phyloP scores from a whole-genome alignment of 768 basidiomycete genomes.

The Russula olivacea region DNA sequence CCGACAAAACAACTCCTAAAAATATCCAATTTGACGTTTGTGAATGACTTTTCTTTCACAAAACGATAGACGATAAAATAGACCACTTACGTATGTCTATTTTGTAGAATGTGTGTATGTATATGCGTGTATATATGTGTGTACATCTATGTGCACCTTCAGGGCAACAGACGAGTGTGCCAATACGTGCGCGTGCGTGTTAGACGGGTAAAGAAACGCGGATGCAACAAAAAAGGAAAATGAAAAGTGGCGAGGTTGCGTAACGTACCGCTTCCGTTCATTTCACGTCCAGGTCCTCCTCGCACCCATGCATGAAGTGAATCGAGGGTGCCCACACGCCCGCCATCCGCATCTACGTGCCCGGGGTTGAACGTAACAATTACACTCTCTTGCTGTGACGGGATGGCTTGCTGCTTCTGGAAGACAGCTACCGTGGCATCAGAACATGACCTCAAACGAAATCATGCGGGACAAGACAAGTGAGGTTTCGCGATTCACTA shows the following conservation, averaged over 20 bases:
- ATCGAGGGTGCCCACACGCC: not conserved
- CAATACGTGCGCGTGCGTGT: not conserved
- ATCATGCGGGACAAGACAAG: too few species aligned
- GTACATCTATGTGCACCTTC: not conserved
- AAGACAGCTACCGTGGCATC: too few species aligned
- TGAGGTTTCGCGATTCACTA: too few species aligned
- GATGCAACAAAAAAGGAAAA: not conserved
- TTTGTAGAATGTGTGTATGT: not conserved
- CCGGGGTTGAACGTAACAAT: constrained; percentile 7
- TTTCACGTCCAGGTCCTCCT: not conserved
- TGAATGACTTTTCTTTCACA: too few species aligned
- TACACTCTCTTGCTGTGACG: not conserved
- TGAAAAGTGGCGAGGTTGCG: not conserved
- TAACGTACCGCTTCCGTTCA: not conserved
- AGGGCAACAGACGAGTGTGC: not conserved
- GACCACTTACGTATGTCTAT: not conserved
- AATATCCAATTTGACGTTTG: too few species aligned
- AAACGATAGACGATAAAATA: too few species aligned
- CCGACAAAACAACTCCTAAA: too few species aligned
- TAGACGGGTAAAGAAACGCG: too few species aligned
- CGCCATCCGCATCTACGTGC: not conserved
- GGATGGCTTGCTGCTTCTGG: not conserved
- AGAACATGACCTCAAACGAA: too few species aligned
- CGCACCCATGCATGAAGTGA: not conserved
- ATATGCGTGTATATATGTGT: not conserved